phyloP scores from a whole-genome alignment of 2,329 filamentous ascomycete species.

The Madurella fahalii region DNA sequence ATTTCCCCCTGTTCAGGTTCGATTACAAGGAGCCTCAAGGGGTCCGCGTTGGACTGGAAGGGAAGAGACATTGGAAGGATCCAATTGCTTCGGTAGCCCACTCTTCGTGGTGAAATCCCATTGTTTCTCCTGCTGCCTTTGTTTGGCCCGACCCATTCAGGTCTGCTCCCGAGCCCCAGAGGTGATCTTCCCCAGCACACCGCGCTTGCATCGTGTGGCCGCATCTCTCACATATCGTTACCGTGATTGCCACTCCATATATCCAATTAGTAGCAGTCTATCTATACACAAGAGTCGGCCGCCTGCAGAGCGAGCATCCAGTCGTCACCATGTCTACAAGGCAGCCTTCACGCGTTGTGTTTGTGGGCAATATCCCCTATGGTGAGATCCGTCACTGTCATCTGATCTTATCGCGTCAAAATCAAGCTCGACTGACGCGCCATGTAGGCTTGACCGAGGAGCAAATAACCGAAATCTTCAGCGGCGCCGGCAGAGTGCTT shows the following conservation, averaged over 20 bases:
- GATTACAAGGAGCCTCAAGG: not conserved
- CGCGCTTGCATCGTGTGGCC: not conserved
- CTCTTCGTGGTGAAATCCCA: constrained; percentile 9
- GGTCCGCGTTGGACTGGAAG: constrained; percentile 1
- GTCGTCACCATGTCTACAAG: constrained; percentile 62
- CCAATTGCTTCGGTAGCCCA: constrained; percentile 14
- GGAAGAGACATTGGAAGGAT: constrained; percentile 4
- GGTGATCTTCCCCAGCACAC: constrained; percentile 7
- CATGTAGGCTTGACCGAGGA: constrained; percentile 85
- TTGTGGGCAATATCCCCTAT: constrained; percentile 84
- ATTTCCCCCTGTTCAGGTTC: too few relatives aligned
- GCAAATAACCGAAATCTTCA: constrained; percentile 91
- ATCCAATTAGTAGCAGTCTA: not conserved
- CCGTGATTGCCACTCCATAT: not conserved
- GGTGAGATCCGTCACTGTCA: constrained; percentile 45
- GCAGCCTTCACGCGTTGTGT: constrained; percentile 73
- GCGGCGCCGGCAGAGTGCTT: constrained; percentile 81
- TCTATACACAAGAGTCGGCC: not conserved
- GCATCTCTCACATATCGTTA: not conserved
- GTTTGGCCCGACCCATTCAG: not conserved
- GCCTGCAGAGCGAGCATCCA: not conserved
- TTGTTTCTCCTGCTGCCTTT: constrained; percentile 7
- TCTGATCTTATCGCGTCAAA: not conserved
- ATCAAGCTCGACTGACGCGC: constrained; percentile 4
- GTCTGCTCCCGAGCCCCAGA: not conserved